Base-by-base conservation (phyloP, 768 basidiomycete genomes). In the Tremella mesenterica region DNA sequence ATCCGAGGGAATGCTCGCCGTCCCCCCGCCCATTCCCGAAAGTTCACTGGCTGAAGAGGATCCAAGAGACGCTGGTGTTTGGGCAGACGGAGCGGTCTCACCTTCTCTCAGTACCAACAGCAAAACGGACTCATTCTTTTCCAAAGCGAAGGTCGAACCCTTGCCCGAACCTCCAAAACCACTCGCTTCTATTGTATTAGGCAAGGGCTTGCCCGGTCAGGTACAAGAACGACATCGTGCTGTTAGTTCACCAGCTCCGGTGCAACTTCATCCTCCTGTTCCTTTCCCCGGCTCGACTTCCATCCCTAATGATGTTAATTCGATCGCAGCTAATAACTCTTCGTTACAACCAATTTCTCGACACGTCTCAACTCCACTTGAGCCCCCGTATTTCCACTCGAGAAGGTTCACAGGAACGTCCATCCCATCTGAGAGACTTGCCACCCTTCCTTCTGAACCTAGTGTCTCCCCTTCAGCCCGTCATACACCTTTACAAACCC, bases 41-140 rank as follows among this genome's bases (percentile, higher is more conserved):
- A 41, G 38, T 18, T 14, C 14, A 4, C n/a, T 23, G 6, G n/a
- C 23, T 14, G 38, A 41, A 16, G 38, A 41, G n/a, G n/a, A 41
- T n/a, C 14, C 23, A 23, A 5, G 38, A 41, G 38, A 18, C 18
- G 12, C 46, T 7, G 54, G 31, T 4, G 29, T 33, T 28, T n/a
- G 21, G 12, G 36, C 25, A 0, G 53, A 52, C 21, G 60, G 63
- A 10, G 52, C 52, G 2, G 54, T 65, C n/a, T 56, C 56, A 12
- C 65, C 68, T 0, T 52, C 68, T 2, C 48, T 65, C 3, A 63
- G 60, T 29, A 61, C 65, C 8, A 52, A 56, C 21, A 64, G 61
- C n/a, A 65, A 63, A 36, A 73, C 63, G 4, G 67, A 69, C 44
- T 52, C 69, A 3, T 73, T 73, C 63, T 73, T 73, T 50, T 20